phyloP scores from a whole-genome alignment of 345 rosid species.

The Stellera chamaejasme region DNA sequence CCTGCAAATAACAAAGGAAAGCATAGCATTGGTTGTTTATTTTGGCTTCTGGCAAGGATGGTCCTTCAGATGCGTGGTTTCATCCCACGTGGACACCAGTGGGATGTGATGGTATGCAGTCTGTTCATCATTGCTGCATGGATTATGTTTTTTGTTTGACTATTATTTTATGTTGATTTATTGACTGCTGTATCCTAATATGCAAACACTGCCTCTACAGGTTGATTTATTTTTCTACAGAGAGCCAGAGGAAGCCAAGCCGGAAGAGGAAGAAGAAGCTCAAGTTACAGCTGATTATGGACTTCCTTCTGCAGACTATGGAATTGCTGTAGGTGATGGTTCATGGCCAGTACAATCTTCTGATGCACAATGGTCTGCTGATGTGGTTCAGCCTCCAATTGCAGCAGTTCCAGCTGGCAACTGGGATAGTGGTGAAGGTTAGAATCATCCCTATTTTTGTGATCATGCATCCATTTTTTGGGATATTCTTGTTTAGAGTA shows the following conservation, averaged over 20 bases:
- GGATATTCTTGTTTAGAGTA: background rate
- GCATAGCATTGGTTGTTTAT: conserved; percentile 90
- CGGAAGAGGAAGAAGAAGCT: conserved; percentile 51
- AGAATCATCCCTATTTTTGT: background rate
- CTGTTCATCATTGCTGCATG: background rate
- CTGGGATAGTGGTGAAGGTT: conserved; percentile 30
- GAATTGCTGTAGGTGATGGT: conserved; percentile 31
- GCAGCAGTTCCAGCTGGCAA: conserved; percentile 45
- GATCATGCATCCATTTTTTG: background rate
- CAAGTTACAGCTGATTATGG: conserved; percentile 38
- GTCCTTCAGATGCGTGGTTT: conserved; percentile 97
- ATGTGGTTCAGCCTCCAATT: conserved; percentile 41
- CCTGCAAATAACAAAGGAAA: conserved; percentile 98
- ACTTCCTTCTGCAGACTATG: conserved; percentile 24
- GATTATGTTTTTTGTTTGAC: background rate
- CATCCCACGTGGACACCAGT: conserved; percentile 61
- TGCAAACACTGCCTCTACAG: conserved; percentile 16
- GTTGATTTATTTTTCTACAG: conserved; percentile 79
- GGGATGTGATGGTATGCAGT: conserved; percentile 71
- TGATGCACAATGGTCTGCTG: conserved; percentile 57
- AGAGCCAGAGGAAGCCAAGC: conserved; percentile 66
- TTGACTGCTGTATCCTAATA: background rate
- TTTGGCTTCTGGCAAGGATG: conserved; percentile 96
- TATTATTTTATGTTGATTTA: background rate
- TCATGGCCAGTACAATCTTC: conserved; percentile 40